Evolutionary conservation across 495 filamentous ascomycete genomes (phyloP).

Genomic region (Aspergillus taichungensis): DNA sequence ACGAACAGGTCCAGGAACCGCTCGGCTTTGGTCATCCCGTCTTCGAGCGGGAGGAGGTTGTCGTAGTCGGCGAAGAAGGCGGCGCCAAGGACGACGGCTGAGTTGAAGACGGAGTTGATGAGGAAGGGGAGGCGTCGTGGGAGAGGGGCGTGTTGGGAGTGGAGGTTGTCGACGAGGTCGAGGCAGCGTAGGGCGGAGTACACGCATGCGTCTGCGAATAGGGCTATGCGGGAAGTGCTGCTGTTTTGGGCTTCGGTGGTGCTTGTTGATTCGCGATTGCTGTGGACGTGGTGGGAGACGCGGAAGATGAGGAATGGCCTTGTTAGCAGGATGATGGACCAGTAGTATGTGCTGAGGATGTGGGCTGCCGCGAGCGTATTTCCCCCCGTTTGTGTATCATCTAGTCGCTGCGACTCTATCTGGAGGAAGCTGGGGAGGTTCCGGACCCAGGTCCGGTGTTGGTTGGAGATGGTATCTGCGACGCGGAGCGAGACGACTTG

Average conservation of each 20-base stretch:
- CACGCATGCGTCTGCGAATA: constrained; percentile 63
- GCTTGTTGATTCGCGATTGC: constrained; percentile 19
- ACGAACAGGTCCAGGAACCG: constrained; percentile 53
- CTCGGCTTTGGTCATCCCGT: constrained; percentile 50
- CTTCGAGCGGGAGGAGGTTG: constrained; percentile 43
- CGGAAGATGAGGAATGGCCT: constrained; percentile 58
- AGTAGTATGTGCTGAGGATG: constrained; percentile 60
- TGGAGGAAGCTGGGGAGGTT: constrained; percentile 27
- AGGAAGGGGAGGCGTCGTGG: constrained; percentile 60
- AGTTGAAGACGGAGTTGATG: constrained; percentile 67
- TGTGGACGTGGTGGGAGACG: constrained; percentile 37
- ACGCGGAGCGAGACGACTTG: constrained; percentile 58
- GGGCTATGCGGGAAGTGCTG: constrained; percentile 42
- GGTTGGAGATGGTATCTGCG: constrained; percentile 57
- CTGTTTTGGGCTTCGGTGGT: constrained; percentile 16
- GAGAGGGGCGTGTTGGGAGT: constrained; percentile 47
- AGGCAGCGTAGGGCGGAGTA: constrained; percentile 61
- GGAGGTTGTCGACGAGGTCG: constrained; percentile 48
- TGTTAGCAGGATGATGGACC: constrained; percentile 63
- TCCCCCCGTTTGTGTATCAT: constrained; percentile 31
- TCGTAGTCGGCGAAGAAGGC: constrained; percentile 63
- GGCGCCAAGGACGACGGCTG: constrained; percentile 57
- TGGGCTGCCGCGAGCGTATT: constrained; percentile 58
- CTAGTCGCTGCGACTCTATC: constrained; percentile 25
- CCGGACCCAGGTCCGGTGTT: constrained; percentile 36